These are phyloP conservation scores for Coemansia sp. DNA, from an alignment of 192 early-diverging fungal genomes.

Conservation along the genomic window DNA sequence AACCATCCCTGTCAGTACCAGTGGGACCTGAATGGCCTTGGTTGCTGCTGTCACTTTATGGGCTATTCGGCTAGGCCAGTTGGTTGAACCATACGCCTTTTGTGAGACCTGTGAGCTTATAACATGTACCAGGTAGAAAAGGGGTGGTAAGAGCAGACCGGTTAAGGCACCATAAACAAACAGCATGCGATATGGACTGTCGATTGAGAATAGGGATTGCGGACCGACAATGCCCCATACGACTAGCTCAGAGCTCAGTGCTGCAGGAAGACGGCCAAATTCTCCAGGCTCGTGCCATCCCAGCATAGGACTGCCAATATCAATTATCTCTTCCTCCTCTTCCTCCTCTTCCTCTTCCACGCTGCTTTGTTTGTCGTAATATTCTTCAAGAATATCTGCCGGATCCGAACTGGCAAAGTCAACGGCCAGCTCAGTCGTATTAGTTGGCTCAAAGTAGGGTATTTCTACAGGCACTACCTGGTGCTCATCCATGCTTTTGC, in stretches of 20 bases:
- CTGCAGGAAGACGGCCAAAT: slow-evolving; percentile 42
- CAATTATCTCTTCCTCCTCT: neutral
- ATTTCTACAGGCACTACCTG: slow-evolving; percentile 7
- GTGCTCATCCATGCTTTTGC: slow-evolving; percentile 11
- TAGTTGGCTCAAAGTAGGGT: neutral
- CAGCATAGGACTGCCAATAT: slow-evolving; percentile 7
- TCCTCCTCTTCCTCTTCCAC: neutral
- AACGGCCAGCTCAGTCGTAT: neutral
- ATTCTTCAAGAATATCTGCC: slow-evolving; percentile 8
- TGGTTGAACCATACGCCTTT: neutral
- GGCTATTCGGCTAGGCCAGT: neutral
- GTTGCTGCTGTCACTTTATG: slow-evolving; percentile 3
- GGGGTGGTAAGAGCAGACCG: slow-evolving; percentile 23
- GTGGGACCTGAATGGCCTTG: slow-evolving; percentile 27
- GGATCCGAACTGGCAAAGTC: slow-evolving; percentile 10
- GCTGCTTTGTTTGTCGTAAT: slow-evolving; percentile 2
- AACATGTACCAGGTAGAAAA: slow-evolving; percentile 8
- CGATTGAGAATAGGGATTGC: slow-evolving; percentile 25
- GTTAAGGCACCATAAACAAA: slow-evolving; percentile 39
- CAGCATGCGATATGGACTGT: slow-evolving; percentile 42
- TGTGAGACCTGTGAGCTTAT: slow-evolving; percentile 2
- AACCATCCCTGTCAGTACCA: slow-evolving; percentile 51
- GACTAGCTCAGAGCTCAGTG: slow-evolving; percentile 47
- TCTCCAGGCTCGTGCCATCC: slow-evolving; percentile 52
- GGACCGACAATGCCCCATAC: slow-evolving; percentile 53